Conservation (phyloP, 2,329 filamentous ascomycete species). For the Aureobasidium lini region DNA sequence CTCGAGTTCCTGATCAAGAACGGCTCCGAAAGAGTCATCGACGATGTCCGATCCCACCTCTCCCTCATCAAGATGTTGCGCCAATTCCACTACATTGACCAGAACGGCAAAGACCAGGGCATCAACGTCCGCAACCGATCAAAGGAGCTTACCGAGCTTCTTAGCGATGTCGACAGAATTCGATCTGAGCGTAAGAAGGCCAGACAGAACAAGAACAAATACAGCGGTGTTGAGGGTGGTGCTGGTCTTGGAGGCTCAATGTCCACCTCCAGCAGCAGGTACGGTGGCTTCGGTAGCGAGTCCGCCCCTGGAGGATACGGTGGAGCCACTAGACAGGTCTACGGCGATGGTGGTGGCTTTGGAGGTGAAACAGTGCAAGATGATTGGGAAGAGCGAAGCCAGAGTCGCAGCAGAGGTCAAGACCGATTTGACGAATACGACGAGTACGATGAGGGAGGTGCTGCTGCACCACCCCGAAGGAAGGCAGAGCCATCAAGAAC, state of each 20-base stretch:
- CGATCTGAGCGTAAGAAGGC: slow-evolving; percentile 75
- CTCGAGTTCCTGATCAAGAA: slow-evolving; percentile 98
- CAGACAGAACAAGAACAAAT: slow-evolving; percentile 83
- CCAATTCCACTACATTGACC: slow-evolving; percentile 94
- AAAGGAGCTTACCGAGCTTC: slow-evolving; percentile 89
- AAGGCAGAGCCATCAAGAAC: slow-evolving; percentile 34
- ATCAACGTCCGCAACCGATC: slow-evolving; percentile 95
- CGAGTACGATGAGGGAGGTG: slow-evolving; percentile 75
- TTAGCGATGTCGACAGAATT: slow-evolving; percentile 86
- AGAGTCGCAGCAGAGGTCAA: slow-evolving; percentile 50
- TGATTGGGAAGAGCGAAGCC: slow-evolving; percentile 57
- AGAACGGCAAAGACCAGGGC: slow-evolving; percentile 96
- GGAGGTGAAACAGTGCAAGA: slow-evolving; percentile 61
- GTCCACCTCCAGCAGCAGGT: slow-evolving; percentile 53
- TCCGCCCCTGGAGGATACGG: slow-evolving; percentile 31
- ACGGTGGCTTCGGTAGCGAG: slow-evolving; percentile 88
- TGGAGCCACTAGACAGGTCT: slow-evolving; percentile 59
- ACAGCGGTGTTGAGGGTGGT: slow-evolving; percentile 86
- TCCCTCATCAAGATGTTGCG: slow-evolving; percentile 96
- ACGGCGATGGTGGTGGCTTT: slow-evolving; percentile 92
- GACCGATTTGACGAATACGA: slow-evolving; percentile 96
- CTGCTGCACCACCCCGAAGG: slow-evolving; percentile 44
- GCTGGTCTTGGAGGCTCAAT: slow-evolving; percentile 50
- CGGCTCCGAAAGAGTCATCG: slow-evolving; percentile 92
- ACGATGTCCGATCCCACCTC: slow-evolving; percentile 91